Base-by-base conservation (phyloP, 2,329 filamentous ascomycete species). In the Spiromastix sp. region DNA sequence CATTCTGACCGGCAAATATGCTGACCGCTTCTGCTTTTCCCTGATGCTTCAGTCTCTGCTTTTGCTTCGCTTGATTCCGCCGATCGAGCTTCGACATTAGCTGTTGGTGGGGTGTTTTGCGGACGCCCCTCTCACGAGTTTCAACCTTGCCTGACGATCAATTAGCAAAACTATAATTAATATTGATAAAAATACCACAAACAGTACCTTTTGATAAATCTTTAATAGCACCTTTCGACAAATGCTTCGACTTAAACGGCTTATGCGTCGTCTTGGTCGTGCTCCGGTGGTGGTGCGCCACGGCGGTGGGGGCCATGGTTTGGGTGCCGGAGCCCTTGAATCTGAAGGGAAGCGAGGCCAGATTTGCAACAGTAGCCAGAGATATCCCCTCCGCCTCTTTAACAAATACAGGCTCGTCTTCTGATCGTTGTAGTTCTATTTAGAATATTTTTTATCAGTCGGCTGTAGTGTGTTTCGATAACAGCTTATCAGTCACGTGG, bases 21-120 rank as follows among this genome's bases (percentile, higher is more conserved):
- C 77, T 84, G 0, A 74, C 78, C 34, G 85, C 81, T 47, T 82
- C 81, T 31, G 81, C 71, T 53, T 91, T 82, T 49, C 91, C 85
- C 54, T 79, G 79, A 54, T 86, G 78, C 62, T 96, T 95, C 48
- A 78, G 70, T 42, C 82, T 67, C 51, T 89, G 83, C 59, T 81
- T 79, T 68, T 98, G 91, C 61, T 89, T 89, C 48, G 85, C 84
- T 67, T 93, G 85, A 61, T 98, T 96, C 50, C 85, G 79, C 41
- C 91, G 81, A 61, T 94, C 86, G 58, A 98, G 74, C 64, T 96
- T 98, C 40, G 86, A 93, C 84, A 95, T 89, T 64, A 95, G 77
- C 65, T 94, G 85, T 59, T 98, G 91, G 59, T 94, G 85, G 37
- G 85, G 85, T 11, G 89, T 94, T 61, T 85, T 93, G 53, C 89